Base-by-base conservation (phyloP, 2,329 filamentous ascomycete species). In the Chrysoporthe cubensis region DNA sequence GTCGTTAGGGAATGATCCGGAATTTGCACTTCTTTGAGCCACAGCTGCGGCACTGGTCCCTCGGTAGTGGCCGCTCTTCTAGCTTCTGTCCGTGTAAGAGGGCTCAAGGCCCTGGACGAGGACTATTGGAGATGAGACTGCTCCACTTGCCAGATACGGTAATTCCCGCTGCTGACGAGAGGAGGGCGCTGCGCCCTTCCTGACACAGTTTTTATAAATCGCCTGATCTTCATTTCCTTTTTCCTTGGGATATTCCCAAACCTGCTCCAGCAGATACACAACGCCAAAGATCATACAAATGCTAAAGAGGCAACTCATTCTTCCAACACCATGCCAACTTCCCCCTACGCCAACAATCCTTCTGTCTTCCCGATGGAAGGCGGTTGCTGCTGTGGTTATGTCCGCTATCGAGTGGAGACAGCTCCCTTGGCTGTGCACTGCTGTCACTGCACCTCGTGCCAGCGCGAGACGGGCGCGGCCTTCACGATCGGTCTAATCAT, bases 321-420 rank as follows among this genome's bases (percentile, higher is more conserved):
- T 54, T 57, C 42, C 37, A 43, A 32, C n/a, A n/a, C 44, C 62
- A 40, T 54, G 7, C 40, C 44, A 14, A 54, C 44, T 37, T 44
- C 65, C 9, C 68, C 69, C 60, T 71, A 71, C 62, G 59, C 66
- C 2, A 48, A 70, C 21, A 62, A 68, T 6, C 66, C 68, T 2
- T 68, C 65, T 14, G 60, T 60, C 18, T 70, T 72, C 46, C 71
- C 71, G 9, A 66, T 80, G 69, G 66, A 75, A 43, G 78, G 79
- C 66, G 89, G 88, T 67, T 92, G 91, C 76, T 85, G 87, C 64
- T 92, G 90, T 76, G 88, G 89, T 16, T 88, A 91, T 73, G 83
- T 90, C 71, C 91, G 90, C 76, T 90, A 92, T 76, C 79, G 89
- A 14, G 82, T 88, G 43, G 87, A 87, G 72, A 79, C 90, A 2